Percentiles rank a stretch among this genome's conserved stretches.
phyloP scores from a whole-genome alignment of 2,329 filamentous ascomycete species.

The Claviceps purpurea region DNA sequence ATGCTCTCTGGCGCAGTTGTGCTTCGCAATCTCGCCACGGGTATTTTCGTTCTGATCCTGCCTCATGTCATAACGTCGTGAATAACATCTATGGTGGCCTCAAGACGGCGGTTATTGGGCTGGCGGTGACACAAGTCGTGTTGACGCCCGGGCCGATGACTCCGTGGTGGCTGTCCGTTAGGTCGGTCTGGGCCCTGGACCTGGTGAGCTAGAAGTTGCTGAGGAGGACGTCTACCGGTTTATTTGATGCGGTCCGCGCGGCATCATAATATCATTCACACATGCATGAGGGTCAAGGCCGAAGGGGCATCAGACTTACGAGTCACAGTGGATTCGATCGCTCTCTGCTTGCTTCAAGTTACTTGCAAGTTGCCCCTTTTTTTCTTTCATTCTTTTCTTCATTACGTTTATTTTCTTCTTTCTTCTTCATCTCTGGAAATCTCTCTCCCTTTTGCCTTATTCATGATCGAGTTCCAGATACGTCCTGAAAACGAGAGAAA shows the following conservation, averaged over 20 bases:
- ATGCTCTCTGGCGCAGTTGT: slow-evolving; percentile 31
- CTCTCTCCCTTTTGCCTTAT: too few species aligned
- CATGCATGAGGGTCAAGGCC: too few species aligned
- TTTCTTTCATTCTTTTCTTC: too few species aligned
- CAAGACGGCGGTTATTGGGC: slow-evolving; percentile 23
- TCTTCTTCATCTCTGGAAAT: too few species aligned
- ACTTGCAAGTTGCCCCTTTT: too few species aligned
- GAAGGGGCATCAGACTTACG: too few species aligned
- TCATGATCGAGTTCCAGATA: too few species aligned
- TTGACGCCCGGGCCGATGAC: slow-evolving; percentile 20
- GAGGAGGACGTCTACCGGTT: slow-evolving; percentile 27
- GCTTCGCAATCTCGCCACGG: slow-evolving; percentile 27
- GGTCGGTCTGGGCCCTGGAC: slow-evolving; percentile 31
- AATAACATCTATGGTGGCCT: slow-evolving; percentile 21
- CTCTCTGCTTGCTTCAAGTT: too few species aligned
- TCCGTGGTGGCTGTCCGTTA: slow-evolving; percentile 29
- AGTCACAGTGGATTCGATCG: too few species aligned
- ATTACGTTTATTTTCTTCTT: too few species aligned
- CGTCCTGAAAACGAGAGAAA: too few species aligned
- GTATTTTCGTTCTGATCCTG: slow-evolving; percentile 30
- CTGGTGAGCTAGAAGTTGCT: slow-evolving; percentile 30
- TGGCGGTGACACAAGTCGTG: slow-evolving; percentile 28
- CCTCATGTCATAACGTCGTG: slow-evolving; percentile 19
- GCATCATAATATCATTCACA: too few species aligned
- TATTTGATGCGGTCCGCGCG: slow-evolving; percentile 22